phyloP scores from a whole-genome alignment of 495 filamentous ascomycete species.

The Bacidia rubella region DNA sequence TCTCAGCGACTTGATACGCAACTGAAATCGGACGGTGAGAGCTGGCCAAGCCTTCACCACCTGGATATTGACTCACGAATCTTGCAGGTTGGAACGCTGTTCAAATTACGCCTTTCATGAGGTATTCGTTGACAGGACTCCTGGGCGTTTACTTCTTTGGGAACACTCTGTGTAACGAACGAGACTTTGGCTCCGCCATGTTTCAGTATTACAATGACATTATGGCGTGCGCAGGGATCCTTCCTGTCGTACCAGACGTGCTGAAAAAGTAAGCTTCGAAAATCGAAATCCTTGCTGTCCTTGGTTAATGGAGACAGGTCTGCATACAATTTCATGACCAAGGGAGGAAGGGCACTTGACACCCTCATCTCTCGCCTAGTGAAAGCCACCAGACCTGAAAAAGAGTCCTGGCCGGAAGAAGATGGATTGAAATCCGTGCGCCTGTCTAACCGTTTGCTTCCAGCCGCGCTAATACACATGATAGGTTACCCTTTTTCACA shows the following conservation, averaged over 20 bases:
- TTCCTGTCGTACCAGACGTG: constrained; percentile 6
- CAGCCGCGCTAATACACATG: not conserved
- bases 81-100: constrained; percentile 2
- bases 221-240: constrained; percentile 6
- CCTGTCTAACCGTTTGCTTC: not conserved
- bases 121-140: constrained; percentile 2
- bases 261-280: not conserved
- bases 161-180: constrained; percentile 8
- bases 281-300: not conserved
- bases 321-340: not conserved
- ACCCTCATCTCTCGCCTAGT: not conserved
- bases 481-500: constrained; percentile 5
- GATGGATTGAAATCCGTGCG: not conserved
- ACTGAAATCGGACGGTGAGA: not conserved
- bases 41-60: not conserved
- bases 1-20: too few species aligned
- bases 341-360: constrained; percentile 1
- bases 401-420: not conserved
- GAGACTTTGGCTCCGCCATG: constrained; percentile 3
- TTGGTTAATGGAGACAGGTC: not conserved
- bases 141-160: constrained; percentile 15
- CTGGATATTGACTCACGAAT: not conserved
- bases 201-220: constrained; percentile 4
- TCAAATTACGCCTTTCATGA: constrained; percentile 4
- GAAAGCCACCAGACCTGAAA: not conserved